Evolutionary conservation across 352 stramenopile genomes (phyloP).

Genomic region (Phytopythium ostracodes): DNA sequence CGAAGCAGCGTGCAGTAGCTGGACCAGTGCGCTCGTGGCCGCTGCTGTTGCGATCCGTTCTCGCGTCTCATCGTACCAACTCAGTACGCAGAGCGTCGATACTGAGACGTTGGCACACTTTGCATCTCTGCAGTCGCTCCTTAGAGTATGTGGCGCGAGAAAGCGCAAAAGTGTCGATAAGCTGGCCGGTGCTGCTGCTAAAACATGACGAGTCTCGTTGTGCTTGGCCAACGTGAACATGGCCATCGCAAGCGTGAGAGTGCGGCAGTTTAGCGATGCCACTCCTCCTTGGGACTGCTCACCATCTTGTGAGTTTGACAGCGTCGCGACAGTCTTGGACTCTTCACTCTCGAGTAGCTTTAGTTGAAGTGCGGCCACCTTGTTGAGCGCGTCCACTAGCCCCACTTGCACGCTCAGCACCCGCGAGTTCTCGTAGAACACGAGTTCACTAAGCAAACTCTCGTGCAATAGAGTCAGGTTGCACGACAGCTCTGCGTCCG

Average conservation of each 20-base stretch:
- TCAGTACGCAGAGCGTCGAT: conserved; percentile 46
- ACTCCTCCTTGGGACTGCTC: not conserved
- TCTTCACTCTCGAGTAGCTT: conserved; percentile 15
- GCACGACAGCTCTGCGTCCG: conserved; percentile 2
- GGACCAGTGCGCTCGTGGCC: not conserved
- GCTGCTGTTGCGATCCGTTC: conserved; percentile 10
- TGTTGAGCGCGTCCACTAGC: conserved; percentile 46
- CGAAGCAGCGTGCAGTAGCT: not conserved
- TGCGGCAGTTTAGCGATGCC: not conserved
- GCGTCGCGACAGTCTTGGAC: too few species aligned
- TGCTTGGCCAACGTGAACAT: conserved; percentile 52
- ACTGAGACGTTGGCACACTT: conserved; percentile 37
- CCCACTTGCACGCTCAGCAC: conserved; percentile 46
- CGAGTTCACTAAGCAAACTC: conserved; percentile 39
- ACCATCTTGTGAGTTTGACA: not conserved
- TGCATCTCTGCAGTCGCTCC: conserved; percentile 16
- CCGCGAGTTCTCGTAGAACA: conserved; percentile 52
- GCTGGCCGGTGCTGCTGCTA: conserved; percentile 25
- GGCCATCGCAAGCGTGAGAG: conserved; percentile 29
- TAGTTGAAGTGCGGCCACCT: conserved; percentile 17
- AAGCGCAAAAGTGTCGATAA: conserved; percentile 36
- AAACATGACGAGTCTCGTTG: conserved; percentile 36
- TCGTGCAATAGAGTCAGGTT: conserved; percentile 27
- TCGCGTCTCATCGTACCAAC: conserved; percentile 59
- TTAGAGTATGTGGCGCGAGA: conserved; percentile 20